A percentile compares a stretch with the other conserved stretches of the same genome.
phyloP scores from a whole-genome alignment of 495 filamentous ascomycete species.

The Aspergillus egyptiacus region DNA sequence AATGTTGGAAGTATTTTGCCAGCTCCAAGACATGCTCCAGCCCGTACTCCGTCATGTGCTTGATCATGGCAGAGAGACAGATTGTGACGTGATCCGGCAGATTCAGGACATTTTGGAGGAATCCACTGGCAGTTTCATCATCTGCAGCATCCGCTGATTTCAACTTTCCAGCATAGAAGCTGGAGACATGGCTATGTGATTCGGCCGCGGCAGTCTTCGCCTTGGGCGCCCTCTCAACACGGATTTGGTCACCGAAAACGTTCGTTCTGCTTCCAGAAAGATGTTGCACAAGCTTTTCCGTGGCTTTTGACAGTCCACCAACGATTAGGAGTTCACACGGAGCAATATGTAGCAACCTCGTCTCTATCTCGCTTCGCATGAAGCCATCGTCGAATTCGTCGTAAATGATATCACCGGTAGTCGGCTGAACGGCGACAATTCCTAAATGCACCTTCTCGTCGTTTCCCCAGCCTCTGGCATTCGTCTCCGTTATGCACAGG shows the following conservation, averaged over 20 bases:
- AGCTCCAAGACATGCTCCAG: constrained; percentile 94
- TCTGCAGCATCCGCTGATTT: constrained; percentile 50
- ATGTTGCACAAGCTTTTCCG: constrained; percentile 87
- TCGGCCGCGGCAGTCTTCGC: constrained; percentile 78
- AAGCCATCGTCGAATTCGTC: constrained; percentile 97
- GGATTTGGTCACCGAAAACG: constrained; percentile 84
- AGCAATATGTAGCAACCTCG: constrained; percentile 85
- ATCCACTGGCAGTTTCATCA: constrained; percentile 44
- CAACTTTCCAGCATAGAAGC: constrained; percentile 88
- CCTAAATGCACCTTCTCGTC: constrained; percentile 94
- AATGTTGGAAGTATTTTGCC: constrained; percentile 96
- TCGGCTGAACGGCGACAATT: constrained; percentile 89
- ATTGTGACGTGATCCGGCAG: constrained; percentile 82
- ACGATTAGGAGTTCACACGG: constrained; percentile 97
- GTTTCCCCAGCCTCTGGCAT: constrained; percentile 76
- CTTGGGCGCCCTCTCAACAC: constrained; percentile 70
- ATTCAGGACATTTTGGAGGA: constrained; percentile 81
- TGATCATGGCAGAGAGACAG: constrained; percentile 95
- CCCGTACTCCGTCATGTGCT: constrained; percentile 86
- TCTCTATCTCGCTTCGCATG: constrained; percentile 96
- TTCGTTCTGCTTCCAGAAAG: constrained; percentile 84
- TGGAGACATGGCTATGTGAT: constrained; percentile 81
- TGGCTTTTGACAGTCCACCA: constrained; percentile 84
- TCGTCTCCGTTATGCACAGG: constrained; percentile 85
- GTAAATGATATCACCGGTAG: constrained; percentile 93